Base-by-base conservation (phyloP, 2,329 filamentous ascomycete genomes). In the Cladorrhinum sp. region DNA sequence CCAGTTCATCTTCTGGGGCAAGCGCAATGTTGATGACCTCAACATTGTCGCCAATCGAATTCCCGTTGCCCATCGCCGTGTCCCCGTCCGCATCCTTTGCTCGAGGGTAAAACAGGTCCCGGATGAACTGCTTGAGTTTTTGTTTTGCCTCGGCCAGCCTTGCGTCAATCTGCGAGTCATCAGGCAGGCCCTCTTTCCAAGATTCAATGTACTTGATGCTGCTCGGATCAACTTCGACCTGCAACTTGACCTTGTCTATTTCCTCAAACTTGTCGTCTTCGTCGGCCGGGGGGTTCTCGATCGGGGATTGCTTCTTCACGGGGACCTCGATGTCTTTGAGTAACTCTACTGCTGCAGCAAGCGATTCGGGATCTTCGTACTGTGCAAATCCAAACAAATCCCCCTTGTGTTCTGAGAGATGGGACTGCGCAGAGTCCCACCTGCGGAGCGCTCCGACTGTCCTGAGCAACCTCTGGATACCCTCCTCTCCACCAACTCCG, bases 351-450 rank as follows among this genome's bases (percentile, higher is more conserved):
- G 94, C 95, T 50, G 88, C 88, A 73, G 89, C 87, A 67, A 99
- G 81, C 66, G 92, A 94, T 74, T 96, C 91, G 23, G 88, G 86
- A 73, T 98, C 93, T 65, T 96, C 94, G 74, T 90, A 99, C 75
- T 97, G 90, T 62, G 94, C 95, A 76, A 99, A 98, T 14, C 94
- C 95, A 79, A 98, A 98, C 65, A 88, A 89, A 75, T 89, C 88
- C 59, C 87, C 87, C 76, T 94, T 95, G 66, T 90, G 86, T 66
- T 92, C 87, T n/a, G 79, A 73, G 16, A 79, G 71, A 33, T 80
- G 76, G 16, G 80, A 82, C 54, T 84, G 86, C 33, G 87, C 88
- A 62, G 91, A 82, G 65, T 93, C 92, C 92, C 93, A 99, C 69
- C 92, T 87, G 65, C 90, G 86, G 64, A 99, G 76, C 71, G 83